Evolutionary conservation across 495 filamentous ascomycete species (phyloP).

Genomic region (Tuber microsphaerosporum): DNA sequence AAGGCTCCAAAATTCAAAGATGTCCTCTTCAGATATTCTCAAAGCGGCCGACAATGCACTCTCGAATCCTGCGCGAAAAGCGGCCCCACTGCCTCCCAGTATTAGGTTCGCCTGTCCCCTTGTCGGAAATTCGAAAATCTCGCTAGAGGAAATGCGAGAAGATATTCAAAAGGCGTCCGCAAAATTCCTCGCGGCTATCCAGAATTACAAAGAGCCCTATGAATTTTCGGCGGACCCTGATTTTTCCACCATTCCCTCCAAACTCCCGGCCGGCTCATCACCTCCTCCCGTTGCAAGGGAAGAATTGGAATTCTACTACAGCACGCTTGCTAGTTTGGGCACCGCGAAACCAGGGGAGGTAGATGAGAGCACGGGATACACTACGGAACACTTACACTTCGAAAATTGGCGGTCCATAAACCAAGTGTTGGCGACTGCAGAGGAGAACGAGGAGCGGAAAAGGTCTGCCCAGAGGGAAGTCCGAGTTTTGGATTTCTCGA

Average conservation of each 20-base stretch:
- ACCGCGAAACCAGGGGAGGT: background rate
- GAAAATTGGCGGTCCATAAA: constrained; percentile 5
- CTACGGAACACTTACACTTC: background rate
- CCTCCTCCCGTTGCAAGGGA: background rate
- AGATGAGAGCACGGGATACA: background rate
- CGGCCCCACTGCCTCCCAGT: background rate
- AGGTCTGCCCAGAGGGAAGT: background rate
- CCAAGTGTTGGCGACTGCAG: background rate
- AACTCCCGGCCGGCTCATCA: background rate
- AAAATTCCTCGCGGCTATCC: background rate
- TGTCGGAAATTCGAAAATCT: background rate
- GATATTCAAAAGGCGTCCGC: background rate
- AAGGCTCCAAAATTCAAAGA: background rate
- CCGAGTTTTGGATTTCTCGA: background rate
- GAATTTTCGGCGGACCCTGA: background rate
- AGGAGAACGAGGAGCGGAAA: background rate
- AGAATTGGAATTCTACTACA: constrained; percentile 1
- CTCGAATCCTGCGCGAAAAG: background rate
- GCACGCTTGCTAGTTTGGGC: background rate
- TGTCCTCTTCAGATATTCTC: background rate
- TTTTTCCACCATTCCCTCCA: constrained; percentile 2
- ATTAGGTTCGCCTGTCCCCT: background rate
- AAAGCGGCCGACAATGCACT: background rate
- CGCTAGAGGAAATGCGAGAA: background rate
- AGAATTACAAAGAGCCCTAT: background rate